Conservation (phyloP, 2,329 filamentous ascomycete genomes). For the Cladosporium sp. region DNA sequence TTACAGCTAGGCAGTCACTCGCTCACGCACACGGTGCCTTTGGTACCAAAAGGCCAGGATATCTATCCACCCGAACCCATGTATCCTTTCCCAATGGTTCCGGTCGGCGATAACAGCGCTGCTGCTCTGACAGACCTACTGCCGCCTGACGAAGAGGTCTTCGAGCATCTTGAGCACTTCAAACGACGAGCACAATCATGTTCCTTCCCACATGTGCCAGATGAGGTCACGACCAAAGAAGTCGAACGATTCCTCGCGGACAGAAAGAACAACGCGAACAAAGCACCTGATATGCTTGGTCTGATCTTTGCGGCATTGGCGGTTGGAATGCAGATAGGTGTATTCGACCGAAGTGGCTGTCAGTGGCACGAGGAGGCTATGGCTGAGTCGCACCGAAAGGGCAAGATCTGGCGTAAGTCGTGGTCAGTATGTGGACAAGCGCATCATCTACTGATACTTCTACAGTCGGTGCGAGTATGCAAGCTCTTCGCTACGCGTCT, state of each 20-base stretch:
- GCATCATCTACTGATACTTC: slow-evolving; percentile 14
- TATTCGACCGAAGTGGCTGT: slow-evolving; percentile 39
- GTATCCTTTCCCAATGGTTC: slow-evolving; percentile 45
- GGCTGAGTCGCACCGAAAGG: slow-evolving; percentile 33
- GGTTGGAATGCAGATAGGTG: slow-evolving; percentile 43
- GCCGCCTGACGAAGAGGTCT: slow-evolving; percentile 37
- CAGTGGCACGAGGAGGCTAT: slow-evolving; percentile 36
- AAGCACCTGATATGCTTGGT: slow-evolving; percentile 46
- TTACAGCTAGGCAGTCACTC: slow-evolving; percentile 39
- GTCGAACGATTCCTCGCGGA: slow-evolving; percentile 44
- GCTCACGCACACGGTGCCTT: slow-evolving; percentile 38
- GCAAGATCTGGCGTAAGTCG: slow-evolving; percentile 44
- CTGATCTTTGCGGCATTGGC: slow-evolving; percentile 46
- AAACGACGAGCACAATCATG: slow-evolving; percentile 40
- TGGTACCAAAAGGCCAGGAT: slow-evolving; percentile 35
- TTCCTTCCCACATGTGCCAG: slow-evolving; percentile 44
- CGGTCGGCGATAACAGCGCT: slow-evolving; percentile 25
- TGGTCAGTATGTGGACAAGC: neutral
- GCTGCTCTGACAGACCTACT: slow-evolving; percentile 33
- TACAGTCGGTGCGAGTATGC: slow-evolving; percentile 47
- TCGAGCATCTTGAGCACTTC: slow-evolving; percentile 39
- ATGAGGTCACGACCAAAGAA: slow-evolving; percentile 40
- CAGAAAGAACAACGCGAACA: slow-evolving; percentile 37
- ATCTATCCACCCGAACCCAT: slow-evolving; percentile 36
- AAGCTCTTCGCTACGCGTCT: slow-evolving; percentile 45